These are phyloP conservation scores for Candida odintsovae DNA, from an alignment of 805 yeast genomes.

Conservation along the genomic window DNA sequence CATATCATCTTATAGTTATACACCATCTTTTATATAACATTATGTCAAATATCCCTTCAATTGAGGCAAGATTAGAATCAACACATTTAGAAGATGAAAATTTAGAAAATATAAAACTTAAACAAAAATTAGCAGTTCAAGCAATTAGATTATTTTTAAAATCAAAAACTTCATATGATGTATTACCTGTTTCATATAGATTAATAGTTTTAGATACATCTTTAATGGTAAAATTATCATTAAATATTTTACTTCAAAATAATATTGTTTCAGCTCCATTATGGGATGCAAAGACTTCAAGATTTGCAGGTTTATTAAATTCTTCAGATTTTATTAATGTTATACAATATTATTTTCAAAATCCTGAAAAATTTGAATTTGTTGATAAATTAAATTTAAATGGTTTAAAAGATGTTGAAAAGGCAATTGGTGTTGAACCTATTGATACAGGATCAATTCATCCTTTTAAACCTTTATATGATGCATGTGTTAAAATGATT, in stretches of 20 bases:
- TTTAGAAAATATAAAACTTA: constrained; percentile 7
- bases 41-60: constrained; percentile 17
- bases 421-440: constrained; percentile 78
- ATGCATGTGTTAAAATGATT: constrained; percentile 90
- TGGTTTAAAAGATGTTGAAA: constrained; percentile 82
- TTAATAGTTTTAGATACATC: constrained; percentile 92
- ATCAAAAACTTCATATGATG: constrained; percentile 93
- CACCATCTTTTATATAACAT: neutral
- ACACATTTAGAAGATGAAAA: constrained; percentile 16
- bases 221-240: constrained; percentile 79
- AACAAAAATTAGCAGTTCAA: constrained; percentile 65
- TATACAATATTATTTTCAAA: constrained; percentile 86
- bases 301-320: constrained; percentile 92
- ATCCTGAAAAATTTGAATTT: constrained; percentile 81
- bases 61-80: constrained; percentile 20
- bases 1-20: too few relatives aligned
- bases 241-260: constrained; percentile 85
- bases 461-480: constrained; percentile 84
- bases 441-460: constrained; percentile 84
- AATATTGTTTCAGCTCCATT: constrained; percentile 94
- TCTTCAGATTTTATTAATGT: constrained; percentile 92
- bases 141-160: constrained; percentile 81
- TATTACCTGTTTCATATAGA: constrained; percentile 90
- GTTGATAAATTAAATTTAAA: constrained; percentile 82
- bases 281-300: constrained; percentile 86